phyloP scores from a whole-genome alignment of 257 asterid genomes.

The Solanum chiquidenum region DNA sequence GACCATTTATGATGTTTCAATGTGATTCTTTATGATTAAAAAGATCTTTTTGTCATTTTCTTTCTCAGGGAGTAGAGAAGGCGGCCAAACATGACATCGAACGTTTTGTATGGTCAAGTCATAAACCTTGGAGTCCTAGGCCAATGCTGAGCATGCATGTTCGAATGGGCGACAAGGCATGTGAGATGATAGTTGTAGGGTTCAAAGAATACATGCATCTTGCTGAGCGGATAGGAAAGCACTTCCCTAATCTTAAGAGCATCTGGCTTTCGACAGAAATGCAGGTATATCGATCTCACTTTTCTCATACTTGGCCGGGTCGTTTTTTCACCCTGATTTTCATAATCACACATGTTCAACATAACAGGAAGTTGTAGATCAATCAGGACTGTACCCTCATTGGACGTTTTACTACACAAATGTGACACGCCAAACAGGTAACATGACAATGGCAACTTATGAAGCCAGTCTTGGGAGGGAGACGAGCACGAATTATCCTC shows the following conservation, averaged over 20 bases:
- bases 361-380: conserved; percentile 62
- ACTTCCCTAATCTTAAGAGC: conserved; percentile 60
- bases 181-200: conserved; percentile 90
- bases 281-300: conserved; percentile 43
- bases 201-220: conserved; percentile 70
- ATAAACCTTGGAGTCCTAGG: conserved; percentile 73
- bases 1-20: background rate
- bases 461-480: conserved; percentile 91
- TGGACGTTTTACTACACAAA: conserved; percentile 87
- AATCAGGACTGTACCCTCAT: conserved; percentile 27
- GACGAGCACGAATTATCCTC: conserved; percentile 83
- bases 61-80: conserved; percentile 5
- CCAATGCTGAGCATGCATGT: conserved; percentile 89
- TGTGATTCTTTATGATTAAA: background rate
- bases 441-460: conserved; percentile 69
- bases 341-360: background rate
- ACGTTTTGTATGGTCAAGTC: conserved; percentile 76
- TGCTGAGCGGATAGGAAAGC: conserved; percentile 49
- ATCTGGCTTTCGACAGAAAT: conserved; percentile 98
- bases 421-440: conserved; percentile 77
- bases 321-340: background rate
- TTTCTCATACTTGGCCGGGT: background rate
- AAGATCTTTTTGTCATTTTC: background rate
- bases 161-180: conserved; percentile 93
- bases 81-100: conserved; percentile 27